Conservation (phyloP, 2,329 filamentous ascomycete genomes). For the Colletotrichum eremochloae region DNA sequence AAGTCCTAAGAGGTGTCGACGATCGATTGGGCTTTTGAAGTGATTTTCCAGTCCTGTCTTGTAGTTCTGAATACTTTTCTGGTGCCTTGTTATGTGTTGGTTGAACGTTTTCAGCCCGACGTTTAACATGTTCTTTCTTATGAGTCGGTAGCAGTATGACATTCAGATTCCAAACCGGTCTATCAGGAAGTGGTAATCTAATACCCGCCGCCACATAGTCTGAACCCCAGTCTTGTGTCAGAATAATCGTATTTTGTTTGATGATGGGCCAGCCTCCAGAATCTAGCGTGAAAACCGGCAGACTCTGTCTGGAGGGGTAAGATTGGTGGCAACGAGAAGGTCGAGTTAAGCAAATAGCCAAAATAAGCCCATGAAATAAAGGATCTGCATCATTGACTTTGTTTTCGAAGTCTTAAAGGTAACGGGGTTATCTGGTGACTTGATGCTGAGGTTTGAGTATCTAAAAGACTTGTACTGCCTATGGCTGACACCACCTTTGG, state of each 20-base stretch:
- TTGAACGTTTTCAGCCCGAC: background rate
- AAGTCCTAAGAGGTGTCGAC: background rate
- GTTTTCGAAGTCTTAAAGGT: too few species aligned
- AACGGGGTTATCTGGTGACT: background rate
- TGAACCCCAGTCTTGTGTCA: background rate
- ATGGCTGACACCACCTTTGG: background rate
- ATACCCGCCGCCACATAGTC: background rate
- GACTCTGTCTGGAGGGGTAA: background rate
- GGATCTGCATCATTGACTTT: background rate
- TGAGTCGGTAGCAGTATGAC: too few species aligned
- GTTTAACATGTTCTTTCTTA: too few species aligned
- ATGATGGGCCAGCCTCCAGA: background rate
- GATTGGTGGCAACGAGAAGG: background rate
- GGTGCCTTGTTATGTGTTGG: background rate
- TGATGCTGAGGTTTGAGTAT: too few species aligned
- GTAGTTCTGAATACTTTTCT: background rate
- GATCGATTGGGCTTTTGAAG: background rate
- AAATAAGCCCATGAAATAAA: background rate
- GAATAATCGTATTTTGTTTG: background rate
- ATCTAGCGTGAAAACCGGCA: background rate
- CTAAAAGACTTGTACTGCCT: accelerated
- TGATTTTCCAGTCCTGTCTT: background rate
- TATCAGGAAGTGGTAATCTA: background rate
- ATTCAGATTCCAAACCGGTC: too few species aligned
- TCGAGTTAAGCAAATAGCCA: background rate